Evolutionary conservation across 257 asterid species (phyloP).

Genomic region (Handroanthus guayacan): DNA sequence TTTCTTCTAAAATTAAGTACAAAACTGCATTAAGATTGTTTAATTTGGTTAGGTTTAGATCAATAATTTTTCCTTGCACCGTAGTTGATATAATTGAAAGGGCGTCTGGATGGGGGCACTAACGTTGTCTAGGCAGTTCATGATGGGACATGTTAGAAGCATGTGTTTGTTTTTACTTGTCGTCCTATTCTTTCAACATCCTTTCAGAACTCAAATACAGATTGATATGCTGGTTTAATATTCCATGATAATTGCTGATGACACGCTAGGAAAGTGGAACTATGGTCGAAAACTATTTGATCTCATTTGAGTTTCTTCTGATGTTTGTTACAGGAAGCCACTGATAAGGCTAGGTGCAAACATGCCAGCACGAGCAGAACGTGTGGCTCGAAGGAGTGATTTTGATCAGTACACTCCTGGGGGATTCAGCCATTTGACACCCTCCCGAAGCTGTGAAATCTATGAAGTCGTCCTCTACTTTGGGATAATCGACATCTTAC

Average conservation of each 20-base stretch:
- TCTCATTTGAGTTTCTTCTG: neutral
- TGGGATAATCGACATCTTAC: constrained; percentile 83
- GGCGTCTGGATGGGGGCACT: constrained; percentile 40
- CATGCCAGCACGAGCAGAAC: constrained; percentile 78
- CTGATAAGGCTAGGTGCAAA: constrained; percentile 66
- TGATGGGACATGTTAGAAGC: constrained; percentile 47
- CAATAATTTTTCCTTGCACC: constrained; percentile 37
- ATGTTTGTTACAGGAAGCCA: constrained; percentile 53
- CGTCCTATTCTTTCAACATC: neutral
- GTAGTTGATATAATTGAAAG: constrained; percentile 49
- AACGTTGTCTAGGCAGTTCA: constrained; percentile 39
- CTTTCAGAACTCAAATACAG: neutral
- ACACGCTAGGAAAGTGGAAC: neutral
- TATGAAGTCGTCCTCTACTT: constrained; percentile 76
- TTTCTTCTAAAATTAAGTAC: constrained; percentile 7
- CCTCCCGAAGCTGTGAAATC: constrained; percentile 56
- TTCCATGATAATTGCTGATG: neutral
- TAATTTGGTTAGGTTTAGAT: constrained; percentile 32
- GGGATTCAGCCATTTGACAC: constrained; percentile 41
- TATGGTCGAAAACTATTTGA: neutral
- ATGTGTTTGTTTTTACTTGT: constrained; percentile 24
- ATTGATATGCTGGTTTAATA: neutral
- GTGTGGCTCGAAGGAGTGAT: constrained; percentile 56
- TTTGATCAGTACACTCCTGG: constrained; percentile 54
- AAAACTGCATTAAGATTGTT: neutral